Base-by-base conservation (phyloP, 306 rosid species). In the Prinsepia uniflora region DNA sequence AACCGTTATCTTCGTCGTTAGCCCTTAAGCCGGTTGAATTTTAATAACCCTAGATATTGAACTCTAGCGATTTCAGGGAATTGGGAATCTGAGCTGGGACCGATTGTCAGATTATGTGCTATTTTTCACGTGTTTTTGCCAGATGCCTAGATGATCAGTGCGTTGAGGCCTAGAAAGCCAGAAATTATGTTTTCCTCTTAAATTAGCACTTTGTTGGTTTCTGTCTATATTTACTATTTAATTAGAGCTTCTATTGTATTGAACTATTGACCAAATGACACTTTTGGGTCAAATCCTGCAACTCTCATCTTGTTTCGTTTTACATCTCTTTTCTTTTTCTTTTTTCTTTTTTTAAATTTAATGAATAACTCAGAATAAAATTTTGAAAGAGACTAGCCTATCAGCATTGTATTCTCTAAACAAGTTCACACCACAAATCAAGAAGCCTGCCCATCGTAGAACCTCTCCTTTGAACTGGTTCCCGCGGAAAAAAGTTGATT, bases 381-480 rank as follows among this genome's bases (percentile, higher is more conserved):
- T 59, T 79, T 55, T 40, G 55, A 91, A 80, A 83, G 97, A 87
- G 78, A 54, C 75, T 42, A 81, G 80, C 18, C 87, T 78, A 42
- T 75, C 90, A 49, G n/a, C 84, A 67, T 41, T 85, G 68, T 73
- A 58, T 76, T 80, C 90, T 76, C 89, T 89, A 9, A 89, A 77
- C 80, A 94, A 85, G 81, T 67, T 85, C 63, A 65, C 87, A 22
- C 78, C 90, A 12, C 99, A 87, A 76, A 91, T 87, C 53, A 86
- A 84, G 81, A 94, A 91, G 84, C 92, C 97, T 57, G 65, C 91
- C 66, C 96, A 78, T 43, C 90, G 92, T 53, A 94, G 84, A 81
- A 83, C 77, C 65, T 94, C 99, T 45, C 97, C 96, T 1, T 11
- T 94, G 74, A 91, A 87, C 72, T 94, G 97, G 99, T 94, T 94